Evolutionary conservation across 1,284 basidiomycete genomes (phyloP), one percentile per base, ranked within the genome.

Genomic region (Cryptococcus floricola): DNA sequence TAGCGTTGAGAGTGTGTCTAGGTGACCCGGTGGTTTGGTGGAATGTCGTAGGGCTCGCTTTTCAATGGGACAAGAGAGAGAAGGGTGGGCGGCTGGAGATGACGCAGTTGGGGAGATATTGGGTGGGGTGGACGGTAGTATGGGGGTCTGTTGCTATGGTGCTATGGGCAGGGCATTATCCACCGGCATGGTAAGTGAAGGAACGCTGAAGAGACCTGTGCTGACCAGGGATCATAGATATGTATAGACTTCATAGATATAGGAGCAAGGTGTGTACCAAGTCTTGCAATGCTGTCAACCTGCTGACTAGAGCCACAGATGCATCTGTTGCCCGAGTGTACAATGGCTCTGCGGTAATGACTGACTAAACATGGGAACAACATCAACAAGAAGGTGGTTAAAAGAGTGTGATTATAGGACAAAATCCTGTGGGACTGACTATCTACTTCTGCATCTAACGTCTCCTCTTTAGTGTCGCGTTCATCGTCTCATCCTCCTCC

Each of bases 21-120:
- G 84, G 88, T 0, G 81, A 93, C 74, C 94, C 94, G 0, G 79
- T 87, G 47, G 78, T 87, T 0, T 93, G 91, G 75, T 97, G 93
- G 93, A 86, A 84, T 13, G 85, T 86, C 4, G 85, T 89, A 1
- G 80, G 80, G 73, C 74, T 93, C 37, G 67, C 87, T 37, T 63
- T 84, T 37, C 39, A 57, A 2, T 59, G 55, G 56, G 37, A 34
- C 1, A 16, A n/a, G 42, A 16, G 50, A 57, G n/a, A 75, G 73
- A 68, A 84, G 83, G 57, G 58, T 10, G 52, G 43, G 47, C 48
- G 51, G 39, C 10, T 42, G 27, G 44, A 52, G 27, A 42, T 56
- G 42, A 59, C 27, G 28, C 41, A 34, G 23, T 28, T 44, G 25
- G 58, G 50, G 19, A 54, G 43, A 47, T 47, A 39, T 16, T 70